phyloP scores from a whole-genome alignment of 768 basidiomycete genomes.

The Phlegmacium glaucopus region DNA sequence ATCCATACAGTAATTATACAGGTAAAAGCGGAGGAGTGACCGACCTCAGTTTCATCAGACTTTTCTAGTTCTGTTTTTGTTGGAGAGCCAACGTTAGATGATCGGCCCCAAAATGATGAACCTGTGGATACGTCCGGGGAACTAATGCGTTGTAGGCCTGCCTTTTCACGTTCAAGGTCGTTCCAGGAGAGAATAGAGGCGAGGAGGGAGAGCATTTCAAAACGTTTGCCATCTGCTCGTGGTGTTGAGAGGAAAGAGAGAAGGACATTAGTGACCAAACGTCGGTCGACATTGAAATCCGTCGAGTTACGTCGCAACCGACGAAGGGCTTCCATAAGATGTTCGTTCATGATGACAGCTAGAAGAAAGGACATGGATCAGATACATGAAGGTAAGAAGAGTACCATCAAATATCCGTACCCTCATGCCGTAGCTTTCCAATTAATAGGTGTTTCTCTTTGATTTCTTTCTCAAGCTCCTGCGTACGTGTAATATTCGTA shows the following conservation, averaged over 20 bases:
- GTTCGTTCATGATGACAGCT: conserved; percentile 98
- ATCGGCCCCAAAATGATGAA: conserved; percentile 42
- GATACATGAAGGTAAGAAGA: background rate
- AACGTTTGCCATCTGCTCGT: conserved; percentile 89
- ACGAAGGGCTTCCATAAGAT: conserved; percentile 96
- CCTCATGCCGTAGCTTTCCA: conserved; percentile 94
- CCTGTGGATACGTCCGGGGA: conserved; percentile 18
- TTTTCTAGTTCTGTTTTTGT: conserved; percentile 59
- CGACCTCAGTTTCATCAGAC: conserved; percentile 82
- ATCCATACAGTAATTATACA: background rate
- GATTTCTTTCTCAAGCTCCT: conserved; percentile 81
- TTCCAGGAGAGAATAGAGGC: conserved; percentile 91
- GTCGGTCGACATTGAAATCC: conserved; percentile 90
- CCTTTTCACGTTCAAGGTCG: conserved; percentile 87
- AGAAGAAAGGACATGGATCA: conserved; percentile 2
- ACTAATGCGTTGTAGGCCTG: conserved; percentile 69
- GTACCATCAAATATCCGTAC: conserved; percentile 36
- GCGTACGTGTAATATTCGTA: conserved; percentile 60
- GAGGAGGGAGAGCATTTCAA: conserved; percentile 91
- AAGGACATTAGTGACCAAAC: conserved; percentile 92
- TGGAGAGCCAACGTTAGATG: conserved; percentile 30
- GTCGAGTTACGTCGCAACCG: conserved; percentile 83
- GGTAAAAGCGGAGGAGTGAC: conserved; percentile 8
- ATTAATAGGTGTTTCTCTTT: conserved; percentile 95
- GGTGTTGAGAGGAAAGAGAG: conserved; percentile 88